Evolutionary conservation across 208 protist species (phyloP).

Genomic region (Leishmania tropica): DNA sequence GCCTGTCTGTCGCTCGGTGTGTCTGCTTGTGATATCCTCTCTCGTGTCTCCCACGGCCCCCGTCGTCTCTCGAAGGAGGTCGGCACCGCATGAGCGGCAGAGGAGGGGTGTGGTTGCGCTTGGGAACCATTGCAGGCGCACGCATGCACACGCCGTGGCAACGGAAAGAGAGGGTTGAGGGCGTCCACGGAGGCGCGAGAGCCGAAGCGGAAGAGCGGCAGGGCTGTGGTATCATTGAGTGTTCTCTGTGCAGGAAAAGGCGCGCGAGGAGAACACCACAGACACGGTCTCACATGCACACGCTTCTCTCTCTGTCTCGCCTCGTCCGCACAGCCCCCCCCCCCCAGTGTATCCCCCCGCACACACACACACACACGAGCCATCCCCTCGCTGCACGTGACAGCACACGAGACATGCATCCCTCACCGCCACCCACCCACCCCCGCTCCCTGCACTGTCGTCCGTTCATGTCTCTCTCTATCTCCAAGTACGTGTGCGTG

Average conservation of each 20-base stretch:
- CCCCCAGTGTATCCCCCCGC: not conserved
- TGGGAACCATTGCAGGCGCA: too few relatives aligned
- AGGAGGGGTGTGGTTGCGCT: too few relatives aligned
- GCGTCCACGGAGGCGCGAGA: not conserved
- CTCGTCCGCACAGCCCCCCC: not conserved
- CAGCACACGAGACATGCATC: not conserved
- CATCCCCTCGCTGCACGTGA: not conserved
- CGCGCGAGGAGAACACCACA: not conserved
- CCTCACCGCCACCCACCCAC: not conserved
- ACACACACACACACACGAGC: not conserved
- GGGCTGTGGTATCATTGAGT: not conserved
- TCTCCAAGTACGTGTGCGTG: not conserved
- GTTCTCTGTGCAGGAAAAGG: not conserved
- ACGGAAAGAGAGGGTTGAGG: too few relatives aligned
- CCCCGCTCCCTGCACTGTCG: not conserved
- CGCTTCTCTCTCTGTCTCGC: not conserved
- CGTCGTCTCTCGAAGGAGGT: too few relatives aligned
- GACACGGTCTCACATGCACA: not conserved
- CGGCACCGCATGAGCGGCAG: too few relatives aligned
- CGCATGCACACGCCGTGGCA: too few relatives aligned
- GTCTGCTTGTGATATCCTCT: not conserved
- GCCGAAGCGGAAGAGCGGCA: too few relatives aligned
- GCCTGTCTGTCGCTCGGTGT: too few relatives aligned
- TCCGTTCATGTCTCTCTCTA: not conserved
- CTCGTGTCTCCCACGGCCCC: not conserved